These are phyloP conservation scores for Lachancea fermentati DNA, from an alignment of 805 yeast species.

Conservation along the genomic window DNA sequence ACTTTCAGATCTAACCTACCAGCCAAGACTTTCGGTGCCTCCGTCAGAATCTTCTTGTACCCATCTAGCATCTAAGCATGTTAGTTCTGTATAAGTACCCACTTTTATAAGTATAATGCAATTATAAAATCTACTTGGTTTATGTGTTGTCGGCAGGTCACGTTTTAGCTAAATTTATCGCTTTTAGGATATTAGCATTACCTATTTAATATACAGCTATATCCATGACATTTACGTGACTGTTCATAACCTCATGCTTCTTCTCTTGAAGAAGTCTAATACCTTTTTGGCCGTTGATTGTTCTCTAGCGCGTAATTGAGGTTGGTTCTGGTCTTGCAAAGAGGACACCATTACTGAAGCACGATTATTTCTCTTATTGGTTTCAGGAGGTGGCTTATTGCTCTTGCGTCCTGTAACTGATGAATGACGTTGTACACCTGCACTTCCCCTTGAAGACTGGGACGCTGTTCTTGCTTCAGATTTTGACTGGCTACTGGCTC, in stretches of 20 bases:
- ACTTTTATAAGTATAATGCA: slow-evolving; percentile 9
- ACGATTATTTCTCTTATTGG: slow-evolving; percentile 7
- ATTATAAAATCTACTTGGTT: slow-evolving; percentile 5
- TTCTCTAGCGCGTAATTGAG: slow-evolving; percentile 37
- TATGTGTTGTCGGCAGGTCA: background rate
- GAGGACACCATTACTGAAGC: slow-evolving; percentile 15
- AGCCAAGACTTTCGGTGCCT: slow-evolving; percentile 99
- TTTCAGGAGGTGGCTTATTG: slow-evolving; percentile 1
- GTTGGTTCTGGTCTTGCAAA: background rate
- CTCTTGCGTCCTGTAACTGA: slow-evolving; percentile 4
- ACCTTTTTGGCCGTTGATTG: slow-evolving; percentile 73
- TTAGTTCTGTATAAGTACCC: slow-evolving; percentile 19
- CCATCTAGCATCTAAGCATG: slow-evolving; percentile 93
- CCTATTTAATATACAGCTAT: background rate
- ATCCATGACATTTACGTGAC: background rate
- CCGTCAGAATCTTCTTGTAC: slow-evolving; percentile 99
- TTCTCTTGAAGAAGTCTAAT: slow-evolving; percentile 71
- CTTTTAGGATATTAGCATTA: background rate
- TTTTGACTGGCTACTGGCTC: background rate
- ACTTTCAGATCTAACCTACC: slow-evolving; percentile 98
- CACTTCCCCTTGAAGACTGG: slow-evolving; percentile 1
- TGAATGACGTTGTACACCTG: slow-evolving; percentile 4
- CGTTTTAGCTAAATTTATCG: background rate
- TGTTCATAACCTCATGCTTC: slow-evolving; percentile 37
- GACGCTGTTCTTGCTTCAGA: slow-evolving; percentile 3